Conservation (phyloP, 1,284 basidiomycete genomes). For the Malassezia globosa region DNA sequence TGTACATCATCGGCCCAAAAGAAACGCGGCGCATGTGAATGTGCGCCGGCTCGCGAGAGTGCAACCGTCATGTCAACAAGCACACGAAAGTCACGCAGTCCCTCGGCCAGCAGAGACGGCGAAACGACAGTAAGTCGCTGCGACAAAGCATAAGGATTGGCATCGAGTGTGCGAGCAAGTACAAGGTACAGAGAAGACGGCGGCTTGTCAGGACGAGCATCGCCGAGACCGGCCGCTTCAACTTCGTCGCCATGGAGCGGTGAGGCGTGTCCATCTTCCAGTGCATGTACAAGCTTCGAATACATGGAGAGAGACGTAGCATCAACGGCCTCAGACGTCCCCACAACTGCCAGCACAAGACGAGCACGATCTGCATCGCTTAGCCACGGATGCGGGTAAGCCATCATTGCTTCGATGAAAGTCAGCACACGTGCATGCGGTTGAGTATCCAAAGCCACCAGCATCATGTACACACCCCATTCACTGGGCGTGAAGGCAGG, state of each 20-base stretch:
- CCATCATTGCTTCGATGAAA: neutral
- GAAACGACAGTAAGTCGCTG: neutral
- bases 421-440: neutral
- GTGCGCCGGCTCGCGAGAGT: neutral
- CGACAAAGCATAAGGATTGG: neutral
- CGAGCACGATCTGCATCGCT: neutral
- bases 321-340: neutral
- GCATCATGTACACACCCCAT: neutral
- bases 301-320: neutral
- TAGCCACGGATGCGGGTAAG: neutral
- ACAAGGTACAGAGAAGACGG: neutral
- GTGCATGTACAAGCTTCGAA: neutral
- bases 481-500: neutral
- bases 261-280: too few species aligned
- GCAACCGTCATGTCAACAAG: neutral
- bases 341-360: constrained; percentile 4
- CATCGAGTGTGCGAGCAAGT: neutral
- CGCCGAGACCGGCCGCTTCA: neutral
- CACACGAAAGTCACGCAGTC: neutral
- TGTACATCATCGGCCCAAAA: neutral
- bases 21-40: neutral
- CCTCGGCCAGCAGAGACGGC: neutral
- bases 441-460: neutral
- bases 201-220: neutral
- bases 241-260: neutral